Evolutionary conservation across 169 alveolate species (phyloP), one percentile per base, ranked within the genome.

Genomic region (Plasmodium reichenowi): DNA sequence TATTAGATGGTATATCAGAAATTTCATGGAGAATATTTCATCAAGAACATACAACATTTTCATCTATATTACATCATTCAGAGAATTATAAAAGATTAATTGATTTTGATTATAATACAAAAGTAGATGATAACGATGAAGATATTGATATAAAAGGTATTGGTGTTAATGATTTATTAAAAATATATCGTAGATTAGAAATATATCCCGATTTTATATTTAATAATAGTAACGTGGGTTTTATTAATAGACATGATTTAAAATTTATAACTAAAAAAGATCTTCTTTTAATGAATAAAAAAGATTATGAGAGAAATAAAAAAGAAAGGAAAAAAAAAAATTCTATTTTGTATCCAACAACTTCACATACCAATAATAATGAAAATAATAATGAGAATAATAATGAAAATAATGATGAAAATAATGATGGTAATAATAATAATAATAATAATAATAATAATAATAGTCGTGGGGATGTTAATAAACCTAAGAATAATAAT

Each of bases 21-120:
- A 78, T 71, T n/a, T 78, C 78, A 1, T 78, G 89, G 89, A 78
- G 89, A 17, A 78, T 78, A 9, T 78, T 78, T 38, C 89, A 78
- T 58, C 89, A 78, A 15, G 64, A 78, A 22, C 48, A 78, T 22
- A 43, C 72, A 4, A 78, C 89, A n/a, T 78, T 78, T 45, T 78
- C 89, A 17, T 26, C 89, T 3, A 38, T 78, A 64, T 56, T 66
- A 20, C 73, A 64, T 32, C 89, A 78, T 66, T 78, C 89, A 4
- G 56, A 70, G 59, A 52, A 52, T 64, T 78, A 78, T 29, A 78
- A 78, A 6, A 78, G 64, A 12, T 45, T 78, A 59, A 78, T 78
- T 6, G 78, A 78, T 20, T 78, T 78, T 66, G 78, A 78, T 13
- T 78, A 78, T 78, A 26, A 56, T 26, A 78, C 76, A 64, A 78